Conservation (phyloP, 78 protist genomes). For the Protostelium mycophagum region DNA sequence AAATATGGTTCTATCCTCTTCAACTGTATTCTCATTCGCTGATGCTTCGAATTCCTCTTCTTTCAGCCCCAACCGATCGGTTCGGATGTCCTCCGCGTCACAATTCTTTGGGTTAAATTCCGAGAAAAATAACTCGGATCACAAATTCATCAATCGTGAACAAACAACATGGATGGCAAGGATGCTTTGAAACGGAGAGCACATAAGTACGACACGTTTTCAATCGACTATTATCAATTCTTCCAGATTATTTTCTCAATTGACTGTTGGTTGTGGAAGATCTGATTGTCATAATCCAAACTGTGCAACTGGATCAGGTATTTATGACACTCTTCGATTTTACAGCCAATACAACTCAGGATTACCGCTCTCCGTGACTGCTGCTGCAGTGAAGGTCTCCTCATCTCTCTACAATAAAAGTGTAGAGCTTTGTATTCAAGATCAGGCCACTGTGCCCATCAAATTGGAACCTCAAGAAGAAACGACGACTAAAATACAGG, state of each 20-base stretch:
- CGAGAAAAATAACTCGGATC: no score
- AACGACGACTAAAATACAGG: not conserved
- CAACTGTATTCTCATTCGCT: no score
- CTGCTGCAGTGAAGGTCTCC: not conserved
- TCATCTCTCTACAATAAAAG: not conserved
- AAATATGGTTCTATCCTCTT: no score
- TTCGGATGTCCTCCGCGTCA: no score
- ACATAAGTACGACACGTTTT: no score
- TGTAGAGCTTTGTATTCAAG: not conserved
- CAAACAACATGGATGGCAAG: no score
- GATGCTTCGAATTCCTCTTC: no score
- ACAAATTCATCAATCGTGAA: no score
- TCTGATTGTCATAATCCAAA: not conserved
- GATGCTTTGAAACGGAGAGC: no score
- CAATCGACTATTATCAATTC: no score
- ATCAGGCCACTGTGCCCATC: not conserved
- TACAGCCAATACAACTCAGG: not conserved
- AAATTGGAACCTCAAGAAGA: not conserved
- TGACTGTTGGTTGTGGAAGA: not conserved
- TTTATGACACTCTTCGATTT: not conserved
- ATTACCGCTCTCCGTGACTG: not conserved
- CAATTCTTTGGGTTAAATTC: no score
- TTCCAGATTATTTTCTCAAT: not conserved
- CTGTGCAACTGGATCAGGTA: not conserved
- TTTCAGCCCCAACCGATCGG: no score